These are phyloP conservation scores for Peronospora farinosa DNA, from an alignment of 352 stramenopile genomes.

Conservation along the genomic window DNA sequence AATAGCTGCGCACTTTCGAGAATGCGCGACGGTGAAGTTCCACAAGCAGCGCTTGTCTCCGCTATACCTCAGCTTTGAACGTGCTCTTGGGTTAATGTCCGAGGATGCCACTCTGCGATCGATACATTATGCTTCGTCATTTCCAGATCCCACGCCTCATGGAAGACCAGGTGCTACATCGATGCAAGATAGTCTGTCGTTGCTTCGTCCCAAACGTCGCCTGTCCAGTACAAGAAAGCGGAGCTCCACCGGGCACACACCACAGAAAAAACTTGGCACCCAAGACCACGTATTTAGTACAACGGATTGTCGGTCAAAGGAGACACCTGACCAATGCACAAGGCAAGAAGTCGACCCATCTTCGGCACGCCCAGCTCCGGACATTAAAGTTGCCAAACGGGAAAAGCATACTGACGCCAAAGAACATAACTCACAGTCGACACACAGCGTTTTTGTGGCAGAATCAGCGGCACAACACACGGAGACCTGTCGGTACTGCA, in stretches of 20 bases:
- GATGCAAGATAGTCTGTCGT: conserved; percentile 40
- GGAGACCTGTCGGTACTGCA: conserved; percentile 76
- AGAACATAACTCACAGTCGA: conserved; percentile 11
- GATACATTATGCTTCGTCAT: conserved; percentile 70
- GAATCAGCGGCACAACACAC: conserved; percentile 18
- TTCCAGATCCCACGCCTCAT: conserved; percentile 41
- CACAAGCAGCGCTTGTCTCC: conserved; percentile 54
- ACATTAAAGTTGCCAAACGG: not conserved
- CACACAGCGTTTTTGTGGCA: conserved; percentile 4
- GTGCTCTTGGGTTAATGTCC: conserved; percentile 54
- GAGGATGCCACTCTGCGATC: conserved; percentile 56
- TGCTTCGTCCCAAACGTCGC: conserved; percentile 30
- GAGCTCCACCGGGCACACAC: conserved; percentile 8
- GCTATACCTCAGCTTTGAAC: conserved; percentile 59
- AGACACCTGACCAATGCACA: conserved; percentile 5
- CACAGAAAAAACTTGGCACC: conserved; percentile 7
- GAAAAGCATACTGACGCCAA: conserved; percentile 18
- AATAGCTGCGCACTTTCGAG: conserved; percentile 39
- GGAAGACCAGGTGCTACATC: conserved; percentile 24
- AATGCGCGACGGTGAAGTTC: conserved; percentile 40
- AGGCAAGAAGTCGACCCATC: not conserved
- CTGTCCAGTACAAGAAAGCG: conserved; percentile 5
- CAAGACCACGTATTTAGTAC: conserved; percentile 4
- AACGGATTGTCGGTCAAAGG: conserved; percentile 1
- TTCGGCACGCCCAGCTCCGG: conserved; percentile 1